Conservation (phyloP, 2,329 filamentous ascomycete genomes). For the Trichophyton benhamiae region DNA sequence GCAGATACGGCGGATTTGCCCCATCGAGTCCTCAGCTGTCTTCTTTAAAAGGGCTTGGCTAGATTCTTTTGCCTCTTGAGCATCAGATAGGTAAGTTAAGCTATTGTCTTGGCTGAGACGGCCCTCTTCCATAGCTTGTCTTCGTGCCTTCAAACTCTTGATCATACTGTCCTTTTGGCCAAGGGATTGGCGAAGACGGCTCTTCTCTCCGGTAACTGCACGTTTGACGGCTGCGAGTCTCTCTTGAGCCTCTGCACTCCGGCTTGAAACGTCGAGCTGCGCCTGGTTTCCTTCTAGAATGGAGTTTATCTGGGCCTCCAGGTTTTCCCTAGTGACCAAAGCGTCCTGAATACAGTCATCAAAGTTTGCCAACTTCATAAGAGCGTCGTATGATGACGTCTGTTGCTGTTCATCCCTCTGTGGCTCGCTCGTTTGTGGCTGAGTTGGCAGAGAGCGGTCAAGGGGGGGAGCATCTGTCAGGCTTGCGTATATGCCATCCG, state of each 20-base stretch:
- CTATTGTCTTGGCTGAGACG: constrained; percentile 47
- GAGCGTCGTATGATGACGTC: constrained; percentile 71
- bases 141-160: constrained; percentile 52
- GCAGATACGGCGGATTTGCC: constrained; percentile 79
- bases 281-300: constrained; percentile 30
- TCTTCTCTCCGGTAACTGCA: constrained; percentile 51
- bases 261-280: constrained; percentile 21
- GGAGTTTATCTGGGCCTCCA: constrained; percentile 65
- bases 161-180: constrained; percentile 56
- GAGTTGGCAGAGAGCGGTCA: constrained; percentile 15
- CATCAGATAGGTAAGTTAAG: constrained; percentile 50
- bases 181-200: constrained; percentile 49
- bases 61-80: constrained; percentile 45
- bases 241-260: constrained; percentile 30
- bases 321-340: constrained; percentile 57
- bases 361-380: constrained; percentile 79
- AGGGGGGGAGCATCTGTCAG: constrained; percentile 51
- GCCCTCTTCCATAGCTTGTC: constrained; percentile 55
- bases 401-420: constrained; percentile 41
- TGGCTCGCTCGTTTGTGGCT: not conserved
- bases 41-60: constrained; percentile 45
- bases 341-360: constrained; percentile 88
- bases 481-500: constrained; percentile 75
- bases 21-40: constrained; percentile 55
- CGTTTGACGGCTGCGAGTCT: constrained; percentile 32